Conservation (phyloP, 768 basidiomycete genomes). For the Phanerodontia chrysosporium region DNA sequence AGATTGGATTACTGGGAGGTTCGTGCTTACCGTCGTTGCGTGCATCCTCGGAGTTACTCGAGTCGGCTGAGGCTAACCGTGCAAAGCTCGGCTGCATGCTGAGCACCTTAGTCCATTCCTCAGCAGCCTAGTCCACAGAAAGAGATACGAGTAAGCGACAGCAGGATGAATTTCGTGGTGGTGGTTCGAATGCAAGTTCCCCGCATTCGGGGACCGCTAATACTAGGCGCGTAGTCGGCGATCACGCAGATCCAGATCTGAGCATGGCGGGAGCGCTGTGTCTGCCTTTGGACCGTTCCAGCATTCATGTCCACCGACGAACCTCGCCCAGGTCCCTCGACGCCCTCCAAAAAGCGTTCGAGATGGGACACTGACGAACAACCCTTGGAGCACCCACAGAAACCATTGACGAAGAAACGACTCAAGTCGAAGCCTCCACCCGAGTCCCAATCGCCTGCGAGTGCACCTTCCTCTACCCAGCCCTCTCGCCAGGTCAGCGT, state of each 20-base stretch:
- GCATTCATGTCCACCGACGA: constrained; percentile 11
- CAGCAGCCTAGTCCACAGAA: background rate
- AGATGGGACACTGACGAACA: constrained; percentile 63
- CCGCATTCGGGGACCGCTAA: background rate
- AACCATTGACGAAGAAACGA: constrained; percentile 49
- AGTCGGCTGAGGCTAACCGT: background rate
- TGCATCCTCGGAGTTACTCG: background rate
- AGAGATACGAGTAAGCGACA: background rate
- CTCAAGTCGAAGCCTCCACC: constrained; percentile 39
- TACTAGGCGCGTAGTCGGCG: background rate
- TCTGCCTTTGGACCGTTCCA: background rate
- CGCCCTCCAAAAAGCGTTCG: constrained; percentile 68
- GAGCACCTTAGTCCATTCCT: background rate
- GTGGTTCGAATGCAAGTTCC: background rate
- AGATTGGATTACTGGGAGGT: too few species aligned
- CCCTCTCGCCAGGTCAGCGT: constrained; percentile 8
- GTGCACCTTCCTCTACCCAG: constrained; percentile 18
- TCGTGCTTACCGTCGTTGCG: background rate
- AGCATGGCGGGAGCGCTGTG: background rate
- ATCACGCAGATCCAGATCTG: background rate
- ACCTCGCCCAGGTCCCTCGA: constrained; percentile 34
- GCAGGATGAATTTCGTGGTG: background rate
- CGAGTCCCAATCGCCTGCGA: constrained; percentile 13
- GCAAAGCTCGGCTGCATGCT: background rate
- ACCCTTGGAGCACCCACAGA: constrained; percentile 31